A percentile compares a stretch with the other conserved stretches of the same genome.
phyloP scores from a whole-genome alignment of 331 rosid species.

The Erythrophleum ivorense region DNA sequence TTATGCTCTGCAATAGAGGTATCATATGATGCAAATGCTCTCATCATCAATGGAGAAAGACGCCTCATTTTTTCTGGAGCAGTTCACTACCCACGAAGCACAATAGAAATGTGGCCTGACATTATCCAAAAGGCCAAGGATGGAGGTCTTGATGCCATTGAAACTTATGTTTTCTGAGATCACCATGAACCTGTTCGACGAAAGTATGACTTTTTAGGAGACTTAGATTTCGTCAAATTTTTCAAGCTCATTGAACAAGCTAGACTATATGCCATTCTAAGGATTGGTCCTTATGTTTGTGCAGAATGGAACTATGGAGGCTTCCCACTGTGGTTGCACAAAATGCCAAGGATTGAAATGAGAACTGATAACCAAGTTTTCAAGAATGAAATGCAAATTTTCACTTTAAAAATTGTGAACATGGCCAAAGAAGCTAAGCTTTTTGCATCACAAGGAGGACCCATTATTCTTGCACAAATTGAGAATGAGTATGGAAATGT shows the following conservation, averaged over 20 bases:
- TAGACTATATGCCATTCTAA: neutral
- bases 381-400: conserved; percentile 7
- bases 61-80: conserved; percentile 10
- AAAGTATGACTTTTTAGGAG: neutral
- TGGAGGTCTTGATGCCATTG: conserved; percentile 45
- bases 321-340: conserved; percentile 6
- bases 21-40: conserved; percentile 30
- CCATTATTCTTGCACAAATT: conserved; percentile 19
- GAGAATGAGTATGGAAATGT: conserved; percentile 18
- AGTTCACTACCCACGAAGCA: conserved; percentile 32
- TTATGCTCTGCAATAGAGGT: neutral
- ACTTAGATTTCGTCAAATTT: neutral
- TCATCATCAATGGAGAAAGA: conserved; percentile 37
- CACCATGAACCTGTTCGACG: neutral
- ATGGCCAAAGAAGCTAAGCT: conserved; percentile 8
- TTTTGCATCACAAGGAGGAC: conserved; percentile 19
- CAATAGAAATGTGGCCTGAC: conserved; percentile 34
- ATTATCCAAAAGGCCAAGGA: conserved; percentile 45
- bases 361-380: neutral
- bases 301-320: conserved; percentile 12
- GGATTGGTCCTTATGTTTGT: conserved; percentile 50
- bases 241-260: neutral
- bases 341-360: neutral
- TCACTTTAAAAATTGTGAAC: conserved; percentile 5
- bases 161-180: conserved; percentile 41